These are phyloP conservation scores for Musa acuminata DNA, from an alignment of 176 grass and related monocot genomes.

Conservation along the genomic window DNA sequence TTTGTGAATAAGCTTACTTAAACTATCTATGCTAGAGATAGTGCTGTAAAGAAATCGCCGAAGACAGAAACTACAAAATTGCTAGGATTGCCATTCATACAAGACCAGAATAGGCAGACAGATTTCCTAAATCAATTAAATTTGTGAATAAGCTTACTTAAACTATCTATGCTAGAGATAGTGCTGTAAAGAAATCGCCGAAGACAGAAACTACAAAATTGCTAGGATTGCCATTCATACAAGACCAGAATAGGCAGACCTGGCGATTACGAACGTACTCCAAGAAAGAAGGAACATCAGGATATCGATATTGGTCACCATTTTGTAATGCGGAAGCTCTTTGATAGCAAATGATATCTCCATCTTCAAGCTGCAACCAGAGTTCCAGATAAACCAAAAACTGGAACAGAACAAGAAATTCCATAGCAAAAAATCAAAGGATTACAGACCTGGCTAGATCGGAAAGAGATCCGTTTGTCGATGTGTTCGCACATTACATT, in stretches of 20 bases:
- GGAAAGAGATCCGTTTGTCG: constrained; percentile 63
- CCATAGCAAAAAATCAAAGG: constrained; percentile 3
- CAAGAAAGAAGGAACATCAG: constrained; percentile 84
- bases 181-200: too few species aligned
- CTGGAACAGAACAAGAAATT: constrained; percentile 5
- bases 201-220: neutral
- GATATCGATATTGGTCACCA: constrained; percentile 57
- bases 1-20: too few species aligned
- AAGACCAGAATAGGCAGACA: too few species aligned
- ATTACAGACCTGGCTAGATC: constrained; percentile 65
- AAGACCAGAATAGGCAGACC: constrained; percentile 29
- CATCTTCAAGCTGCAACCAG: constrained; percentile 82
- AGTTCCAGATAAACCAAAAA: constrained; percentile 20
- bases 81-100: too few species aligned
- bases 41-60: too few species aligned
- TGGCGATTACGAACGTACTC: constrained; percentile 90
- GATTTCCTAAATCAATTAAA: neutral
- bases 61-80: too few species aligned
- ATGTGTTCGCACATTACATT: constrained; percentile 97
- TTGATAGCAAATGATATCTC: constrained; percentile 93
- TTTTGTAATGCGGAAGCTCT: constrained; percentile 46
- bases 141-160: neutral
- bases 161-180: too few species aligned
- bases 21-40: too few species aligned
- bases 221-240: neutral